Evolutionary conservation across 306 rosid species (phyloP), one percentile per base, ranked within the genome.

Genomic region (Glycyrrhiza uralensis): DNA sequence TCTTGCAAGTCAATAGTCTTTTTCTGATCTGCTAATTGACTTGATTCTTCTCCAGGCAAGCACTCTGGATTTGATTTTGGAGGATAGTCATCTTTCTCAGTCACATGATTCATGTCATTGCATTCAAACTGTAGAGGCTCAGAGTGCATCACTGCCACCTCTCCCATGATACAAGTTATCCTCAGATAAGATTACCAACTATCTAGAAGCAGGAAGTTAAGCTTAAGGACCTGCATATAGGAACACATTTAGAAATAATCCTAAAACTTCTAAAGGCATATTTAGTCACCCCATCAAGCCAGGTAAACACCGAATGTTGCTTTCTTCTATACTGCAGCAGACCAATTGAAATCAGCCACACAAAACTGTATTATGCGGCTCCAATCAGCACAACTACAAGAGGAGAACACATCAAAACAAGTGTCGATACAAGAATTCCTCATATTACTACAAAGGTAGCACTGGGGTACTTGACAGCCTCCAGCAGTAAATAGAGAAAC

Each of bases 311-410:
- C 71, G 51, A 87, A 77, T 83, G 80, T 80, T 64, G 97, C 81
- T 84, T 84, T 86, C 97, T 85, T 89, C 92, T 76, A 87, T 8
- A 87, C 88, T 76, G 89, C 88, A 20, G 92, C 77, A 86, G 89
- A 80, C 61, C 85, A 81, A 80, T 59, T 77, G 96, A 77, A 86
- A 92, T 83, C 94, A 88, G 92, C 94, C 78, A 83, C 83, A 86
- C 83, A 84, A 69, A 86, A 86, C 72, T 71, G 84, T 83, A 79
- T 81, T 76, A 85, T 75, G 81, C 76, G 69, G 80, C 84, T 80
- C 92, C 96, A 86, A 87, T 87, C 97, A 84, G 88, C 88, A 83
- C 44, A 74, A 82, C 86, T 74, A 79, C 84, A 71, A 72, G 88
- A 66, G 76, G 20, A 71, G 82, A 84, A 69, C 78, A 83, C 90